Base-by-base conservation (phyloP, 2,329 filamentous ascomycete genomes). In the Scorias spongiosa region DNA sequence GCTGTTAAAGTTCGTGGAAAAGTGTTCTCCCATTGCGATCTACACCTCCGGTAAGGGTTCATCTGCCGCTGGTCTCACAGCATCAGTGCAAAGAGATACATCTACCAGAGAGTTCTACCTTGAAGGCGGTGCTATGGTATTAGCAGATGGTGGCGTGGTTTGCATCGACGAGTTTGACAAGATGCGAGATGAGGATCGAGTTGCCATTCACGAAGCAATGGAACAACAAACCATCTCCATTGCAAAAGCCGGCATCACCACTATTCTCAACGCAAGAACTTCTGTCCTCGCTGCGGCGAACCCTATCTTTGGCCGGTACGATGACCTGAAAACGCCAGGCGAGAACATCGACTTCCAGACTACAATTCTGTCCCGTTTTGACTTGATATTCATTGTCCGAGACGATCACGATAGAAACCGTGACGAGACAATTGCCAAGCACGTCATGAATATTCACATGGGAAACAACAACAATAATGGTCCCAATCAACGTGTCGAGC, bases 101-200 rank as follows among this genome's bases (percentile, higher is more conserved):
- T 83, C 80, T 11, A 95, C 89, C 0, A 77, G 91, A 42, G 91
- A 98, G 61, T 98, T 98, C 63, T 98, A 96, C 57, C 78, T 98
- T 1, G 91, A 98, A 69, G 91, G 91, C 40, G 91, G 91, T 65
- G 91, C 91, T 29, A 96, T 98, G 91, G 91, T 98, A 2, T 76
- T 98, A 14, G 91, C 91, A 3, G 91, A 98, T 53, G 88, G 88
- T 2, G 91, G 91, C 55, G 89, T 96, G 1, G 91, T 96, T 9
- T 96, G 91, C 64, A 98, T 98, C 54, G 91, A 98, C 59, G 91
- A 98, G 66, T 98, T 98, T 59, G 91, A 98, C 69, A 98, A 98
- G 71, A 98, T 98, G 91, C 76, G 91, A 49, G 91, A 98, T 60
- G 91, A 98, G 63, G 91, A 98, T 56, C 77, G 91, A 54, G 91